These are phyloP conservation scores for Hypoxylon intermedium DNA, from an alignment of 495 filamentous ascomycete species.

Conservation along the genomic window DNA sequence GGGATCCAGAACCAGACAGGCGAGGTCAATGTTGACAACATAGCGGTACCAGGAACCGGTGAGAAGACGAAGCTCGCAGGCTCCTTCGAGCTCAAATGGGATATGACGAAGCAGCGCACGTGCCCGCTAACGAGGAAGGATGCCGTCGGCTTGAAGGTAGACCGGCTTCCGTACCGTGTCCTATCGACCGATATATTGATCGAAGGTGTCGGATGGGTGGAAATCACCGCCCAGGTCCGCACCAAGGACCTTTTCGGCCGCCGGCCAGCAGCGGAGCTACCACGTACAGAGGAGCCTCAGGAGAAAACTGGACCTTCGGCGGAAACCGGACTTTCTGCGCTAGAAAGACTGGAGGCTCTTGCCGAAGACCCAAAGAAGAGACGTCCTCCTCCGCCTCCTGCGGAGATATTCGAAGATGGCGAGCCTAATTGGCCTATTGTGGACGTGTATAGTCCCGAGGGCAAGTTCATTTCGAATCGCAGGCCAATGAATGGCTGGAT, in stretches of 20 bases:
- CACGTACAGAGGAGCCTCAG: conserved; percentile 11
- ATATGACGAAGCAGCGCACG: conserved; percentile 76
- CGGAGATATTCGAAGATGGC: conserved; percentile 4
- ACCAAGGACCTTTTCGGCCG: conserved; percentile 49
- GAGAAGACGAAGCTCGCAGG: conserved; percentile 71
- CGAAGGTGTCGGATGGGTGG: conserved; percentile 92
- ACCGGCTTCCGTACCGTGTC: conserved; percentile 76
- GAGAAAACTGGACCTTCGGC: conserved; percentile 22
- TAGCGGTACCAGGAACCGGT: conserved; percentile 64
- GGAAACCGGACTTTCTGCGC: conserved; percentile 17
- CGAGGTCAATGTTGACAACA: conserved; percentile 62
- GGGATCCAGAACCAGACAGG: conserved; percentile 64
- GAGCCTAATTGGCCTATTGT: conserved; percentile 67
- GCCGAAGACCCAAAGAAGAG: conserved; percentile 25
- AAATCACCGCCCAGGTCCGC: conserved; percentile 82
- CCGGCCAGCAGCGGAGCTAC: conserved; percentile 15
- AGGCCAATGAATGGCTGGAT: conserved; percentile 77
- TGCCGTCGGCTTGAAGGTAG: conserved; percentile 61
- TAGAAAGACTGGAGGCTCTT: conserved; percentile 34
- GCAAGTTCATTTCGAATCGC: conserved; percentile 73
- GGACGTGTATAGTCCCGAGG: conserved; percentile 85
- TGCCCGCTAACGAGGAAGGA: conserved; percentile 63
- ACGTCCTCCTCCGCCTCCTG: conserved; percentile 11
- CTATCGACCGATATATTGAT: conserved; percentile 84
- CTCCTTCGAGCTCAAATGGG: conserved; percentile 73